phyloP scores from a whole-genome alignment of 768 basidiomycete species.

The Hemileccinum rubropunctum region DNA sequence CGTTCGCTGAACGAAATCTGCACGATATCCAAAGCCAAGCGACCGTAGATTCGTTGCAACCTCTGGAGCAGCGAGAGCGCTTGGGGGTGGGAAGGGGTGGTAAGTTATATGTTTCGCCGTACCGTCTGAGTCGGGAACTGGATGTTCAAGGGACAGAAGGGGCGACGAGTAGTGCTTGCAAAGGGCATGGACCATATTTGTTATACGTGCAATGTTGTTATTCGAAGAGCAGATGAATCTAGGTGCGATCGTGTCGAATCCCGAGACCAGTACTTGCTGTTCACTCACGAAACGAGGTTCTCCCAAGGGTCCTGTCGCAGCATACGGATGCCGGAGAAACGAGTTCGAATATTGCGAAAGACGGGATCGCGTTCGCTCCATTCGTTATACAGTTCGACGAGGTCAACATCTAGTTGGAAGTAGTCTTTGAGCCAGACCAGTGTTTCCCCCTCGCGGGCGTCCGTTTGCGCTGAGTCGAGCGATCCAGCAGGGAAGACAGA shows the following conservation, averaged over 20 bases:
- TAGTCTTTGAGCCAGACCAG: constrained; percentile 78
- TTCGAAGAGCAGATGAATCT: constrained; percentile 99
- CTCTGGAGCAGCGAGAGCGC: constrained; percentile 53
- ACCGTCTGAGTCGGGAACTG: constrained; percentile 27
- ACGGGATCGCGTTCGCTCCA: constrained; percentile 77
- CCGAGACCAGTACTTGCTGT: constrained; percentile 1
- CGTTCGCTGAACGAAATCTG: constrained; percentile 82
- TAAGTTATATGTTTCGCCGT: constrained; percentile 42
- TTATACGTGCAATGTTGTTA: constrained; percentile 93
- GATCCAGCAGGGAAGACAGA: constrained; percentile 55
- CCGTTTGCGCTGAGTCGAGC: constrained; percentile 30
- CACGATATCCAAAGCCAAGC: constrained; percentile 95
- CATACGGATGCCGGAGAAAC: constrained; percentile 82
- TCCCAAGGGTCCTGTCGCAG: constrained; percentile 96
- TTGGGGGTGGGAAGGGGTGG: constrained; percentile 84
- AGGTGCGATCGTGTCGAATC: constrained; percentile 9
- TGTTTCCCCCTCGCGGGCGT: constrained; percentile 58
- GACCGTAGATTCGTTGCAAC: constrained; percentile 66
- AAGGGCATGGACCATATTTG: constrained; percentile 86
- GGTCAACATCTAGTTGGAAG: constrained; percentile 81
- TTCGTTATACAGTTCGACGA: constrained; percentile 64
- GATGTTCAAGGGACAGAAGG: constrained; percentile 50
- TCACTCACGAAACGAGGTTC: constrained; percentile 84
- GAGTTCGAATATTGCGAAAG: constrained; percentile 59
- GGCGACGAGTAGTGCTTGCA: constrained; percentile 73